Conservation (phyloP, 2,329 filamentous ascomycete species). For the Allantophomopsis cytisporea region DNA sequence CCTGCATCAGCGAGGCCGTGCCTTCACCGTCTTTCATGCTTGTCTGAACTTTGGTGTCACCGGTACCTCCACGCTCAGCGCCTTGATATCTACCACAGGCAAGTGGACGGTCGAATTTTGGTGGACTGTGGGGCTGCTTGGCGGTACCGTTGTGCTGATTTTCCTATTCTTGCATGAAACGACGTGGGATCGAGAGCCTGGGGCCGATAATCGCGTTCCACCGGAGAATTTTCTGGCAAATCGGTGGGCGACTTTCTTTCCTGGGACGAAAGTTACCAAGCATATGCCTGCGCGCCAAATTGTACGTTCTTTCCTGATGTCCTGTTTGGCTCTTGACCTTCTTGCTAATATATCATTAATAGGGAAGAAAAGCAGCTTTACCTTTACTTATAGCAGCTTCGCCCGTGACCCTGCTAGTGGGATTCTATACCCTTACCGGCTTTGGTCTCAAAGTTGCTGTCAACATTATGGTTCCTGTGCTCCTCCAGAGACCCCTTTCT, state of each 20-base stretch:
- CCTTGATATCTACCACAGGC: constrained; percentile 20
- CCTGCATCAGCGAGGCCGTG: constrained; percentile 24
- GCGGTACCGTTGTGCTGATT: constrained; percentile 18
- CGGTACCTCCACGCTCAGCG: constrained; percentile 20
- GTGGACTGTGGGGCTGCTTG: constrained; percentile 23
- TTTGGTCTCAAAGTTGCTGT: constrained; percentile 2
- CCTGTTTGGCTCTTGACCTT: no score
- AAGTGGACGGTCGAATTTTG: constrained; percentile 24
- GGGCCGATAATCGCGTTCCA: constrained; percentile 8
- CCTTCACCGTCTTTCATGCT: constrained; percentile 20
- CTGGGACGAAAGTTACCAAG: constrained; percentile 8
- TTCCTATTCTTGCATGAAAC: constrained; percentile 26
- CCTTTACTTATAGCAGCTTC: neutral
- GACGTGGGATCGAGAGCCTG: constrained; percentile 15
- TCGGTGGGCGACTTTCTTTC: constrained; percentile 17
- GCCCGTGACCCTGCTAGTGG: constrained; percentile 1
- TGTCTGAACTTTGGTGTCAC: constrained; percentile 20
- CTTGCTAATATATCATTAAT: neutral
- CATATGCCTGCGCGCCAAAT: no score
- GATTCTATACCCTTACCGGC: constrained; percentile 1
- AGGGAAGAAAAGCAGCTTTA: neutral
- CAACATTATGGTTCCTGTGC: constrained; percentile 5
- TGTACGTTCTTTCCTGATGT: no score
- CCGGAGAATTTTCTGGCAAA: constrained; percentile 12
- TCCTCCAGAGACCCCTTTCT: constrained; percentile 6